These are phyloP conservation scores for Emmonsia crescens DNA, from an alignment of 2,329 filamentous ascomycete genomes.

Conservation along the genomic window DNA sequence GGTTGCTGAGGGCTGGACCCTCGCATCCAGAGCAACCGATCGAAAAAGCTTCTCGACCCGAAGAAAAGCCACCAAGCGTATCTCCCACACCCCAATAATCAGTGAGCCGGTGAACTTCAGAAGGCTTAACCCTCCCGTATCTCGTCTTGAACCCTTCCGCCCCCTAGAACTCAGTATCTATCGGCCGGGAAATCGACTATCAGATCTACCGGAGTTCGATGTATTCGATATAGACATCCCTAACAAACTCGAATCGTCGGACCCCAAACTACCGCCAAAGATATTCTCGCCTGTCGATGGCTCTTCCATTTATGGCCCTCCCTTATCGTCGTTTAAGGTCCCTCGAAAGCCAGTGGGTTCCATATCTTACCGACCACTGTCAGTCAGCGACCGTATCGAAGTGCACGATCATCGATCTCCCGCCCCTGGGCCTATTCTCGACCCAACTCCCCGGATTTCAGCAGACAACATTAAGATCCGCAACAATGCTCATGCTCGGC, in stretches of 20 bases:
- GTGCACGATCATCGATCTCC: conserved; percentile 12
- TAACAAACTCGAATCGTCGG: conserved; percentile 12
- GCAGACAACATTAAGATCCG: background rate
- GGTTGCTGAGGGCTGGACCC: conserved; percentile 28
- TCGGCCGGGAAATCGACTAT: conserved; percentile 32
- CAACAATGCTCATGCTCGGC: background rate
- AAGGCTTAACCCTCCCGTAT: conserved; percentile 20
- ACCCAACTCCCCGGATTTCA: conserved; percentile 7
- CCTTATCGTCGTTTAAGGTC: conserved; percentile 16
- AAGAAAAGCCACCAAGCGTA: conserved; percentile 22
- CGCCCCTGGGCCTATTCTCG: conserved; percentile 25
- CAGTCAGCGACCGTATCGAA: conserved; percentile 16
- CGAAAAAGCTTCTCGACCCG: conserved; percentile 32
- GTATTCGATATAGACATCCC: conserved; percentile 25
- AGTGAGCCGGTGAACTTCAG: conserved; percentile 35
- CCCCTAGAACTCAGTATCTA: conserved; percentile 40
- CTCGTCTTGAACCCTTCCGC: conserved; percentile 21
- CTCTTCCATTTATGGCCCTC: background rate
- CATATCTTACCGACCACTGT: conserved; percentile 19
- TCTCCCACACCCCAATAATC: conserved; percentile 28
- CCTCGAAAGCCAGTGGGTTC: conserved; percentile 30
- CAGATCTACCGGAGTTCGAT: conserved; percentile 36
- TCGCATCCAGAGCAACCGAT: conserved; percentile 30
- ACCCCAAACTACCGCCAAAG: conserved; percentile 21
- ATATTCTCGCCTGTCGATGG: conserved; percentile 19